These are phyloP conservation scores for Leavenworthia alabamica DNA, from an alignment of 345 rosid species.

Conservation along the genomic window DNA sequence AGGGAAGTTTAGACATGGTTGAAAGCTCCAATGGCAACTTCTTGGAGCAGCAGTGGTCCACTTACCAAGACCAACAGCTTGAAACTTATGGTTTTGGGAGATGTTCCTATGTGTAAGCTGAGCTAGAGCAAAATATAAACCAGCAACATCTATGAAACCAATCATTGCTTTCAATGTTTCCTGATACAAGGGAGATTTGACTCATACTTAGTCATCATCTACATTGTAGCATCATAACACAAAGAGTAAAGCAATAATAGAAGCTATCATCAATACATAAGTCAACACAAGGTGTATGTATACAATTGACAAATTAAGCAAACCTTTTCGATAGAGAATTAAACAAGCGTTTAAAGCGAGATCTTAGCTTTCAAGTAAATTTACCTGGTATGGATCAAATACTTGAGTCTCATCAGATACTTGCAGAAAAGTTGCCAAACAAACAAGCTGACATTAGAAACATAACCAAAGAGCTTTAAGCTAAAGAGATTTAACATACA, in stretches of 20 bases:
- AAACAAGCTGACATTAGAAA: constrained; percentile 69
- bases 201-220: background rate
- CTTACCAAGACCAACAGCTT: constrained; percentile 96
- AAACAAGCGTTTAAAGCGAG: too few species aligned
- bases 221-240: background rate
- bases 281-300: too few species aligned
- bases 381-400: constrained; percentile 95
- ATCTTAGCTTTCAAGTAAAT: background rate
- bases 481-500: too few species aligned
- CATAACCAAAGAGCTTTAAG: background rate
- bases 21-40: too few species aligned
- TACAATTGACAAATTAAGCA: too few species aligned
- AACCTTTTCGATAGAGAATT: too few species aligned
- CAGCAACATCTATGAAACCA: constrained; percentile 95
- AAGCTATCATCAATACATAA: too few species aligned
- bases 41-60: background rate
- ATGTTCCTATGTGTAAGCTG: constrained; percentile 93
- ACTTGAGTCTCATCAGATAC: constrained; percentile 83
- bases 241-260: too few species aligned
- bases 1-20: too few species aligned
- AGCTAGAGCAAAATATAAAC: constrained; percentile 83
- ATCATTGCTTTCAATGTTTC: constrained; percentile 88
- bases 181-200: constrained; percentile 33
- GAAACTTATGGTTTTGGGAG: constrained; percentile 94
- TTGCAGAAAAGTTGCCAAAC: constrained; percentile 87